These are phyloP conservation scores for Chrysoporthe cubensis DNA, from an alignment of 2,329 filamentous ascomycete genomes.

Conservation along the genomic window DNA sequence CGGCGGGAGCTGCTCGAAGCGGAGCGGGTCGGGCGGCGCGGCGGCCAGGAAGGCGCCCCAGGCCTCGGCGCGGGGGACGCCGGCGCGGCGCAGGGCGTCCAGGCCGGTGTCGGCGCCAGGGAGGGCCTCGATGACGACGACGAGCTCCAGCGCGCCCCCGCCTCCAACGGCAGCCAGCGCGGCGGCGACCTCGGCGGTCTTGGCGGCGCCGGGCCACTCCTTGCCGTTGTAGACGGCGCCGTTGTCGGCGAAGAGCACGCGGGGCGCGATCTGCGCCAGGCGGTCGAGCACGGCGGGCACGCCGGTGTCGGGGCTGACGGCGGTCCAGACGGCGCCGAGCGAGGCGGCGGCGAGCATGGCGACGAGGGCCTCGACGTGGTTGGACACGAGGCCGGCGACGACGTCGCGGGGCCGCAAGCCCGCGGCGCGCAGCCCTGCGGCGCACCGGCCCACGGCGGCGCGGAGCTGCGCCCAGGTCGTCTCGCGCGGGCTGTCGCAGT, in stretches of 20 bases:
- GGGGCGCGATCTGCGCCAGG: slow-evolving; percentile 81
- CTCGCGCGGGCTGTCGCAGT: slow-evolving; percentile 46
- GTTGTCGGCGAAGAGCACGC: slow-evolving; percentile 84
- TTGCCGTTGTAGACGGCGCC: slow-evolving; percentile 91
- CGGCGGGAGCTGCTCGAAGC: slow-evolving; percentile 78
- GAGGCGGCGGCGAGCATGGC: slow-evolving; percentile 85
- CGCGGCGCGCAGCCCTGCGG: slow-evolving; percentile 68
- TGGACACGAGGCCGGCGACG: slow-evolving; percentile 80
- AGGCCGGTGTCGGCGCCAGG: slow-evolving; percentile 46
- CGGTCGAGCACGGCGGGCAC: slow-evolving; percentile 90
- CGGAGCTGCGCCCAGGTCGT: slow-evolving; percentile 80
- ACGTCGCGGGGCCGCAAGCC: slow-evolving; percentile 63
- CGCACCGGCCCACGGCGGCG: slow-evolving; percentile 74
- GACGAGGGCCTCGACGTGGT: slow-evolving; percentile 84
- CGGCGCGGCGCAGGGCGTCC: slow-evolving; percentile 42
- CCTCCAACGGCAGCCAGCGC: slow-evolving; percentile 59
- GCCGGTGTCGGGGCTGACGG: slow-evolving; percentile 89
- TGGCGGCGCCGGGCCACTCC: slow-evolving; percentile 77
- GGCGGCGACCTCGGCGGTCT: slow-evolving; percentile 76
- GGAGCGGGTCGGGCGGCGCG: slow-evolving; percentile 50
- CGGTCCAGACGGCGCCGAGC: slow-evolving; percentile 89
- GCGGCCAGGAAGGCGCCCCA: slow-evolving; percentile 51
- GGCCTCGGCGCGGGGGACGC: slow-evolving; percentile 47
- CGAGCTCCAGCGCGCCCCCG: slow-evolving; percentile 55
- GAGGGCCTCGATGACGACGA: slow-evolving; percentile 76